Percentiles rank a stretch among this genome's conserved stretches.
These are phyloP conservation scores for Monilinia fructigena DNA, from an alignment of 2,329 filamentous ascomycete species.

Conservation along the genomic window DNA sequence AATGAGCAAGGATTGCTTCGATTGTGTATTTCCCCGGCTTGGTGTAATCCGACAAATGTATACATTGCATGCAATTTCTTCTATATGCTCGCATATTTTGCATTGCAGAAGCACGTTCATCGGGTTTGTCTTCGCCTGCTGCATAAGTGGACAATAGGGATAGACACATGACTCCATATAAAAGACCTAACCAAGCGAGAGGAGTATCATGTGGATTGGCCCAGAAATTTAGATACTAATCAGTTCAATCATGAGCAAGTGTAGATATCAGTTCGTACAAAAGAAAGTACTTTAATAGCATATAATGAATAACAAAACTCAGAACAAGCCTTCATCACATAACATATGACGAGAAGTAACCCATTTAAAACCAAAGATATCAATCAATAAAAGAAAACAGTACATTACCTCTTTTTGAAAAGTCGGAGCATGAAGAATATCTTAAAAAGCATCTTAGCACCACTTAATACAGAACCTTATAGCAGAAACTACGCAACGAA, in stretches of 20 bases:
- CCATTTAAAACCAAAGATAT: no score
- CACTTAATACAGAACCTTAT: no score
- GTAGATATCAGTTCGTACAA: background rate
- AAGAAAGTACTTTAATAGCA: background rate
- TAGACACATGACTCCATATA: conserved; percentile 42
- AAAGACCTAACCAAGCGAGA: conserved; percentile 51
- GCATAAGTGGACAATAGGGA: conserved; percentile 45
- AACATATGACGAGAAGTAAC: no score
- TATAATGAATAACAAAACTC: conserved; percentile 16
- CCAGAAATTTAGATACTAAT: conserved; percentile 52
- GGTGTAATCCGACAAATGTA: conserved; percentile 52
- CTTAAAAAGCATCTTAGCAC: no score
- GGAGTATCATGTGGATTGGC: conserved; percentile 44
- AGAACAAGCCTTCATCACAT: background rate
- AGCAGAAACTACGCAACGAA: no score
- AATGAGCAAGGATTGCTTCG: conserved; percentile 52
- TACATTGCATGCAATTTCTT: conserved; percentile 51
- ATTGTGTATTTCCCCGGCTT: conserved; percentile 50
- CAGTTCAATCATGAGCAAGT: background rate
- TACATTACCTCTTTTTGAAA: no score
- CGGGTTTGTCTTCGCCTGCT: conserved; percentile 48
- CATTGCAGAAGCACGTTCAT: conserved; percentile 46
- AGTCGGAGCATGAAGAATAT: no score
- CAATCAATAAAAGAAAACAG: no score
- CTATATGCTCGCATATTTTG: conserved; percentile 51